A percentile compares a stretch with the other conserved stretches of the same genome.
Conservation (phyloP, 768 basidiomycete genomes). For the Podaxis sp. region DNA sequence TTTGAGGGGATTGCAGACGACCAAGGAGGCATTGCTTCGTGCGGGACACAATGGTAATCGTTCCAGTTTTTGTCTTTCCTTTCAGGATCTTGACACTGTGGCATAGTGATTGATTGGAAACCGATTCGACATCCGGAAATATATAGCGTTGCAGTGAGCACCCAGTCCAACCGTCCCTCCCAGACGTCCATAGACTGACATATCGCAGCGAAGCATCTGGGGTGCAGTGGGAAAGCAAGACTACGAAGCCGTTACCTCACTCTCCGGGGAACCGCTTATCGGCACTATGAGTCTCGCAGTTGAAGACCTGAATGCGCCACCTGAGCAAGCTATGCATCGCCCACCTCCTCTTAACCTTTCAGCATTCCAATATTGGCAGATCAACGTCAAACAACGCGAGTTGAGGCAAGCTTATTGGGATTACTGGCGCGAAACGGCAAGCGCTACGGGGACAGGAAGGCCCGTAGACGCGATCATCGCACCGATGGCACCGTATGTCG, state of each 20-base stretch:
- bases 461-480: conserved; percentile 74
- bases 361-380: conserved; percentile 65
- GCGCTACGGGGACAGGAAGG: conserved; percentile 57
- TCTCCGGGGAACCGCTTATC: conserved; percentile 53
- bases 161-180: neutral
- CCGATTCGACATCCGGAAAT: conserved; percentile 51
- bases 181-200: neutral
- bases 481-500: conserved; percentile 55
- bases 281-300: conserved; percentile 37
- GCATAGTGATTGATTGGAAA: conserved; percentile 65
- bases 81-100: neutral
- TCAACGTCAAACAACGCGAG: conserved; percentile 46
- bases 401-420: conserved; percentile 56
- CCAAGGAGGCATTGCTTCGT: conserved; percentile 49
- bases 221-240: conserved; percentile 46
- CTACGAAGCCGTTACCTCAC: conserved; percentile 28
- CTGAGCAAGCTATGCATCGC: conserved; percentile 18
- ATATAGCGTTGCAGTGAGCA: conserved; percentile 23
- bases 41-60: conserved; percentile 63
- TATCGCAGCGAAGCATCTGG: conserved; percentile 35
- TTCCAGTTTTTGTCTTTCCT: neutral
- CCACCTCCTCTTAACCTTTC: conserved; percentile 27
- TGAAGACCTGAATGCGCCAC: conserved; percentile 13
- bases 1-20: conserved; percentile 49
- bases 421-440: conserved; percentile 53